Conservation (phyloP, 2,329 filamentous ascomycete genomes). For the Biscogniauxia marginata region DNA sequence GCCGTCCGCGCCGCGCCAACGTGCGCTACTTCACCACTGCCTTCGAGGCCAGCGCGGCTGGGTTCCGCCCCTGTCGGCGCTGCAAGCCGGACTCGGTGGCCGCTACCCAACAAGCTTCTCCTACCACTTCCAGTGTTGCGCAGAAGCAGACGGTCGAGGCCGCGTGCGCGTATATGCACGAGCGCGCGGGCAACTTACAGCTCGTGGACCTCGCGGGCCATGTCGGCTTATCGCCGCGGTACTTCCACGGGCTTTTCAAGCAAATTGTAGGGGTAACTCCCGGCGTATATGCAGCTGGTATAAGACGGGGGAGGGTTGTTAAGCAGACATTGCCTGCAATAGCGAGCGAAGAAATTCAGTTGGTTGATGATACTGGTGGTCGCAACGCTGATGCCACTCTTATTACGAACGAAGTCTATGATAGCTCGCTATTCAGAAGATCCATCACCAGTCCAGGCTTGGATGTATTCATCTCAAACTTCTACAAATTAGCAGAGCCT, state of each 20-base stretch:
- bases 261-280: slow-evolving; percentile 14
- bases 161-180: slow-evolving; percentile 11
- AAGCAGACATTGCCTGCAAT: too few species aligned
- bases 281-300: slow-evolving; percentile 1
- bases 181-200: slow-evolving; percentile 10
- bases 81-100: slow-evolving; percentile 17
- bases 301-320: too few species aligned
- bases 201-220: slow-evolving; percentile 10
- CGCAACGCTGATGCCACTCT: too few species aligned
- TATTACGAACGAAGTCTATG: too few species aligned
- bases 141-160: slow-evolving; percentile 7
- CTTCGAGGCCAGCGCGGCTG: slow-evolving; percentile 41
- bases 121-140: slow-evolving; percentile 5
- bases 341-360: too few species aligned
- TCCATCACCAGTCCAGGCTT: too few species aligned
- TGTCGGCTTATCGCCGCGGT: slow-evolving; percentile 16
- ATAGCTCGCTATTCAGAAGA: too few species aligned
- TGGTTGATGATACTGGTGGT: too few species aligned
- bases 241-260: slow-evolving; percentile 21
- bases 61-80: slow-evolving; percentile 23
- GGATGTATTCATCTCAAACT: too few species aligned
- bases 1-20: slow-evolving; percentile 60
- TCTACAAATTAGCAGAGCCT: too few species aligned
- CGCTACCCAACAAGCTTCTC: neutral
- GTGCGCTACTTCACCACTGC: slow-evolving; percentile 52